A percentile compares a stretch with the other conserved stretches of the same genome.
These are phyloP conservation scores for Mycena chlorophos DNA, from an alignment of 768 basidiomycete genomes.

Conservation along the genomic window DNA sequence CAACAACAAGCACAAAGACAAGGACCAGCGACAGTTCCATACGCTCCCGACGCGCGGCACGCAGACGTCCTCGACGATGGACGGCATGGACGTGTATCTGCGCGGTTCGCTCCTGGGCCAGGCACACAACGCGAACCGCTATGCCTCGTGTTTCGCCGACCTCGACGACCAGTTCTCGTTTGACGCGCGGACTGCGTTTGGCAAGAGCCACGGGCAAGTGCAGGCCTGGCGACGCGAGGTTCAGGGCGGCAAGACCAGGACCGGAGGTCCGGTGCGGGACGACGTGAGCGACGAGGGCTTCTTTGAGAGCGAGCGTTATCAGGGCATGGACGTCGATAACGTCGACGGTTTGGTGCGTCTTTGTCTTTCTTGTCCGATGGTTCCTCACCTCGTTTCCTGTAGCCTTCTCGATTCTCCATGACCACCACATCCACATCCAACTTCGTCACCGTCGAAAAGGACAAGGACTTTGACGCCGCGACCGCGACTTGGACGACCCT, in stretches of 20 bases:
- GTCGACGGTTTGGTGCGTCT: constrained; percentile 10
- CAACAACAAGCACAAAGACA: too few species aligned
- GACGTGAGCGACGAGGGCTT: constrained; percentile 22
- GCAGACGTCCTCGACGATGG: constrained; percentile 41
- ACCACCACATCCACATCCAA: constrained; percentile 19
- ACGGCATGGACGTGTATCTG: constrained; percentile 38
- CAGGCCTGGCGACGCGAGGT: constrained; percentile 5
- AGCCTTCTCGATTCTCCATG: constrained; percentile 14
- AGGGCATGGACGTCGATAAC: constrained; percentile 1
- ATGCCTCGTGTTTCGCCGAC: constrained; percentile 29
- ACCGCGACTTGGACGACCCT: constrained; percentile 15
- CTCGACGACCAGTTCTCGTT: constrained; percentile 18
- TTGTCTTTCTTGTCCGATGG: neutral
- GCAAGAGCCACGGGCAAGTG: neutral
- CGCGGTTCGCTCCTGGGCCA: constrained; percentile 31
- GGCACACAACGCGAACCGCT: constrained; percentile 29
- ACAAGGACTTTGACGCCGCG: constrained; percentile 8
- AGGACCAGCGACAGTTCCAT: too few species aligned
- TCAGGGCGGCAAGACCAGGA: neutral
- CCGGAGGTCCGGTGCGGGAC: neutral
- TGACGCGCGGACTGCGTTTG: constrained; percentile 19
- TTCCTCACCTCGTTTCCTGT: neutral
- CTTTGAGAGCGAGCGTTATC: constrained; percentile 12
- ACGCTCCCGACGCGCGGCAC: constrained; percentile 24
- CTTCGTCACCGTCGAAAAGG: constrained; percentile 14